phyloP scores from a whole-genome alignment of 116 monocot genomes.

The Zostera marina region DNA sequence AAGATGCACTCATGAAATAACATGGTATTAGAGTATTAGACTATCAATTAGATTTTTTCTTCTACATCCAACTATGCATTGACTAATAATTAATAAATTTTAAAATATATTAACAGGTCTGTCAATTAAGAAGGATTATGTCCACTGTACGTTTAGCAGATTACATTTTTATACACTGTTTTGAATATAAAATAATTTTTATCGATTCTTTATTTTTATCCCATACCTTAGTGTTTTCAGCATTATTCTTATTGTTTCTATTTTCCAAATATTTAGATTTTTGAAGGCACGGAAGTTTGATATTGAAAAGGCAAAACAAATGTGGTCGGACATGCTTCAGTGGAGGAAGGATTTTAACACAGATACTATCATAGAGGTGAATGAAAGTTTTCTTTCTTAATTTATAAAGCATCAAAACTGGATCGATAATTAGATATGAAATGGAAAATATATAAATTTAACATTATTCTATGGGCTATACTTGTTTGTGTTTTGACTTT shows the following conservation, averaged over 20 bases:
- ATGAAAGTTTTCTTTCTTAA: background rate
- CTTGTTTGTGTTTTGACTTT: background rate
- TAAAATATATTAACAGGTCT: too few relatives aligned
- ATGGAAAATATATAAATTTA: too few relatives aligned
- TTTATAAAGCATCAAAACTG: background rate
- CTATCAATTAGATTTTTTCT: too few relatives aligned
- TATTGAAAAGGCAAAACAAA: constrained; percentile 74
- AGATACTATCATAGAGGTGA: constrained; percentile 69
- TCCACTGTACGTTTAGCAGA: background rate
- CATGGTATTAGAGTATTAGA: too few relatives aligned
- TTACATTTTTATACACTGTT: background rate
- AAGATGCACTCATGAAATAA: too few relatives aligned
- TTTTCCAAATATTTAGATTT: constrained; percentile 27
- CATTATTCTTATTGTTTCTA: background rate
- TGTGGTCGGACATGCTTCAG: constrained; percentile 92
- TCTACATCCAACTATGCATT: too few relatives aligned
- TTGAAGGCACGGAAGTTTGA: constrained; percentile 84
- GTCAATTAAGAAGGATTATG: too few relatives aligned
- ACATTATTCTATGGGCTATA: too few relatives aligned
- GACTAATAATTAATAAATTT: too few relatives aligned
- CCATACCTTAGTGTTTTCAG: too few relatives aligned
- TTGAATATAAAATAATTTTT: background rate
- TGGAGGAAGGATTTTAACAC: constrained; percentile 79
- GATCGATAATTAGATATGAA: too few relatives aligned
- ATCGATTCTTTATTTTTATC: too few relatives aligned